phyloP scores from a whole-genome alignment of 1,284 basidiomycete genomes.

The Cutaneotrichosporon spelunceum region DNA sequence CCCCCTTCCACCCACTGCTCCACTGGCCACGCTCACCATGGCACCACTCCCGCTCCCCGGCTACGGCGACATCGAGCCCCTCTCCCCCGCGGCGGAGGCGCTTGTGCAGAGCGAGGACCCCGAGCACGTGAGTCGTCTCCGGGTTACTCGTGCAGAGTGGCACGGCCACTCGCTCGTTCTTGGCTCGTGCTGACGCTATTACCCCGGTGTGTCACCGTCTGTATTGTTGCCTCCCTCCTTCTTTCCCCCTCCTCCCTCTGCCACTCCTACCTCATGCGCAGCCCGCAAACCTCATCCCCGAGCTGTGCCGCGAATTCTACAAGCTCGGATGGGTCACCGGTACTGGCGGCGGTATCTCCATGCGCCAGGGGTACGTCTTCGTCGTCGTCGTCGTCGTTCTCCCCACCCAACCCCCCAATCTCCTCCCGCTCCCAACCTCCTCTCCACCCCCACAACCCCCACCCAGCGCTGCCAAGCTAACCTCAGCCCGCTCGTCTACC shows the following conservation, averaged over 20 bases:
- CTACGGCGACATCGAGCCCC: conserved; percentile 26
- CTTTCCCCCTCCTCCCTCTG: too few species aligned
- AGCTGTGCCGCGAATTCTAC: conserved; percentile 61
- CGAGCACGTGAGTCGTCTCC: conserved; percentile 47
- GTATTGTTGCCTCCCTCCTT: background rate
- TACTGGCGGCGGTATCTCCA: conserved; percentile 62
- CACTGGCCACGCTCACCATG: background rate
- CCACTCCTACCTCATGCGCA: conserved; percentile 38
- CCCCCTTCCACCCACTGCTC: background rate
- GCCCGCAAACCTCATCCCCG: conserved; percentile 78
- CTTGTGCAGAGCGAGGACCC: conserved; percentile 52
- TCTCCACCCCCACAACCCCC: background rate
- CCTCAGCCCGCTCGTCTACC: conserved; percentile 69
- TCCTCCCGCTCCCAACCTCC: background rate
- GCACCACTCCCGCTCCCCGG: conserved; percentile 17
- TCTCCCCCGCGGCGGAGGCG: conserved; percentile 37
- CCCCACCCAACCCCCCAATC: background rate
- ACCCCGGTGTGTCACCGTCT: background rate
- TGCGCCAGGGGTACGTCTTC: conserved; percentile 61
- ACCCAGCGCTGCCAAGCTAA: background rate
- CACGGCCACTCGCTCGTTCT: background rate
- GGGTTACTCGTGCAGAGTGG: background rate
- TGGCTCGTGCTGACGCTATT: background rate
- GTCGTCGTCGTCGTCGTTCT: background rate
- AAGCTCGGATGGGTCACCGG: conserved; percentile 62